phyloP scores from a whole-genome alignment of 495 filamentous ascomycete species.

The Massariosphaeria phaeospora region DNA sequence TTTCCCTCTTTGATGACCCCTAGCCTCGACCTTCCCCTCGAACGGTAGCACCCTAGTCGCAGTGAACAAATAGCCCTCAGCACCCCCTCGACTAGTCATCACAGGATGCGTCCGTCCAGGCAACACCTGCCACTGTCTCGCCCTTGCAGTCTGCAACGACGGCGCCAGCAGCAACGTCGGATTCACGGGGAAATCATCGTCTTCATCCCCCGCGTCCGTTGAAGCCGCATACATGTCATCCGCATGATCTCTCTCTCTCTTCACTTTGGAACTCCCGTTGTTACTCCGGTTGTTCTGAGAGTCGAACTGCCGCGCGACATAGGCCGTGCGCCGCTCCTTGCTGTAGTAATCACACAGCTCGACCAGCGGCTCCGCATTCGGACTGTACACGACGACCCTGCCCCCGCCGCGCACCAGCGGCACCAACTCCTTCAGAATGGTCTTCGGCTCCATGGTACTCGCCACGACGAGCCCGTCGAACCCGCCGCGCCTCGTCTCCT shows the following conservation, averaged over 20 bases:
- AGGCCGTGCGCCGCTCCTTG: conserved; percentile 68
- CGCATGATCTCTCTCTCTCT: conserved; percentile 5
- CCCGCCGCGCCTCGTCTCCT: conserved; percentile 65
- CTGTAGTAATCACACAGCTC: conserved; percentile 75
- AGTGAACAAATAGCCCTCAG: conserved; percentile 87
- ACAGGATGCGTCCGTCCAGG: conserved; percentile 88
- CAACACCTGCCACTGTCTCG: conserved; percentile 80
- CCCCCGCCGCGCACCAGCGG: conserved; percentile 80
- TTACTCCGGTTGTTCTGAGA: conserved; percentile 8
- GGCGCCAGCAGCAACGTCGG: conserved; percentile 76
- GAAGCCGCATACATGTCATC: conserved; percentile 22
- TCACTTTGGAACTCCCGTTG: conserved; percentile 19
- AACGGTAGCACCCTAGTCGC: conserved; percentile 74
- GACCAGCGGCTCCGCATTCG: conserved; percentile 69
- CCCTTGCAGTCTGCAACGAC: conserved; percentile 69
- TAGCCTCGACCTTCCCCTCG: conserved; percentile 70
- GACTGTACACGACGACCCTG: conserved; percentile 76
- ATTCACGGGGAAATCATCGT: conserved; percentile 69
- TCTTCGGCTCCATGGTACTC: conserved; percentile 70
- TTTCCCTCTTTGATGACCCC: conserved; percentile 56
- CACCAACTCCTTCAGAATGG: conserved; percentile 64
- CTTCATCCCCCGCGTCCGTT: no score
- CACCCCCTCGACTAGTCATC: conserved; percentile 82
- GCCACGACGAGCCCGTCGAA: conserved; percentile 83
- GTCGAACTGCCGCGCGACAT: conserved; percentile 41